phyloP scores from a whole-genome alignment of 2,329 filamentous ascomycete species.

The Fonsecaea multimorphosa region DNA sequence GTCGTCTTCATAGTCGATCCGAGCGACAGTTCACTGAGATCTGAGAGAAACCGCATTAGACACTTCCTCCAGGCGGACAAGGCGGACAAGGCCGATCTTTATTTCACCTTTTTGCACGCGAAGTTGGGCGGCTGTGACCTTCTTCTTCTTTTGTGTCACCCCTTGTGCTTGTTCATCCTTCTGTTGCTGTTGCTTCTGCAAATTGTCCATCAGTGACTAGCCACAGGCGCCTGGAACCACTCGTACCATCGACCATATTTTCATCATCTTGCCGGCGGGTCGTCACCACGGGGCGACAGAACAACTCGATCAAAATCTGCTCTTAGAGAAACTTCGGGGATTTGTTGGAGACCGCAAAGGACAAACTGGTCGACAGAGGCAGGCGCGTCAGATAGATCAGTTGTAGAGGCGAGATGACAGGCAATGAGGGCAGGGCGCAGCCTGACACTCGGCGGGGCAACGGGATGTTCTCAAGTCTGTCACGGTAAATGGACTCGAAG shows the following conservation, averaged over 20 bases:
- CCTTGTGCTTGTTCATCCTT: conserved; percentile 93
- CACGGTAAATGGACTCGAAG: neutral
- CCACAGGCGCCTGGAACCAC: conserved; percentile 17
- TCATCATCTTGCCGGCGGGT: conserved; percentile 75
- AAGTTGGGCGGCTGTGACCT: conserved; percentile 93
- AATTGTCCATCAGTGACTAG: neutral
- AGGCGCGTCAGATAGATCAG: neutral
- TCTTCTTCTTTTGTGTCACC: conserved; percentile 90
- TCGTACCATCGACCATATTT: conserved; percentile 98
- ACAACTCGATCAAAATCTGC: neutral
- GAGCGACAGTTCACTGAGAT: conserved; percentile 58
- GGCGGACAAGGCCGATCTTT: neutral
- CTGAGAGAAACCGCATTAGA: conserved; percentile 39
- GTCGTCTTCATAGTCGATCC: conserved; percentile 63
- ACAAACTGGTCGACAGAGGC: neutral
- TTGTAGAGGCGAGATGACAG: neutral
- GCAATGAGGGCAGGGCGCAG: neutral
- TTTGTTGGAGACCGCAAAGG: neutral
- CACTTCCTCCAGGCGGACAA: neutral
- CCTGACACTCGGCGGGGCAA: neutral
- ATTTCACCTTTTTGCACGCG: conserved; percentile 88
- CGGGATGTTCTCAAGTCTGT: neutral
- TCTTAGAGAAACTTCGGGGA: neutral
- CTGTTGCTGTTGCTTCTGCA: conserved; percentile 79
- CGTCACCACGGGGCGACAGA: conserved; percentile 13